Base-by-base conservation (phyloP, 495 filamentous ascomycete species). In the Peziza echinospora region DNA sequence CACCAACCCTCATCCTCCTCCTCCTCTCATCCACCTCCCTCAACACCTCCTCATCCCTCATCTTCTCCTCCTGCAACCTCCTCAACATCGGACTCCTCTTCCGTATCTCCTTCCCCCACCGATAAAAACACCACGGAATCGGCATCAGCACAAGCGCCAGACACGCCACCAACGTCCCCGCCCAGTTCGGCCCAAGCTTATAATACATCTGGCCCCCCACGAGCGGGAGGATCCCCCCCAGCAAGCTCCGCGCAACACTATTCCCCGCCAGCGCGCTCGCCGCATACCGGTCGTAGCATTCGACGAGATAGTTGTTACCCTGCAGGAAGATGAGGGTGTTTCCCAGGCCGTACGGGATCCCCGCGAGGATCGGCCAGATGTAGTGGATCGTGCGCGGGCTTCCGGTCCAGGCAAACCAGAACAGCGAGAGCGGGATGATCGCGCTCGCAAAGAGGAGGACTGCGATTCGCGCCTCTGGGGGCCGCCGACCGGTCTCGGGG, bases 351-450 rank as follows among this genome's bases (percentile, higher is more conserved):
- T 87, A 92, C 5, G 79, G 78, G 5, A 91, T 67, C 19, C 83
- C 82, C 4, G 80, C 77, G 4, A 80, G 60, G 51, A 89, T 76
- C 16, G 82, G 79, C 43, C 73, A 64, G 34, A 78, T 70, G 75
- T 80, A 83, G 58, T 78, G 83, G 25, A 85, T 82, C 3, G 72
- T 68, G 0, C 66, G 65, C 0, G 81, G 80, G 0, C 73, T 68
- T 45, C 77, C 82, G 0, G 84, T 92, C 82, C 81, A 86, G 22
- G 75, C 71, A 55, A 92, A 92, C 62, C 71, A 72, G 5, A 92
- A 65, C 59, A 85, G 76, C 43, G 81, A 82, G 26, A 78, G 62
- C 0, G 84, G 77, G 0, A 75, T 72, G 0, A 81, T 60, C 3
- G 84, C 53, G 0, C 78, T 67, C 11, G 77, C 81, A 40, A 87